Conservation (phyloP, 257 asterid genomes). For the Nemophila menziesii region DNA sequence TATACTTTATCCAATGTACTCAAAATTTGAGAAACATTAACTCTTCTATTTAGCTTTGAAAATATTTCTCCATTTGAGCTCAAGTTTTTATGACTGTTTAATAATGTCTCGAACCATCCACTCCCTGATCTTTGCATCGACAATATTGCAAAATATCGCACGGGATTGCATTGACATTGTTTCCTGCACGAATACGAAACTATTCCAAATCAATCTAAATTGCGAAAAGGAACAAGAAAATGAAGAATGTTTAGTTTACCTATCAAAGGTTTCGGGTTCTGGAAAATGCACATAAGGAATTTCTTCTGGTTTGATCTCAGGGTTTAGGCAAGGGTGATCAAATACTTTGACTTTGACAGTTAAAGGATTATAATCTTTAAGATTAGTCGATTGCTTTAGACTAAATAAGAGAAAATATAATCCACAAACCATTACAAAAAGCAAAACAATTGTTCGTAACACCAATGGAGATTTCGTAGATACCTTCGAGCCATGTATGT, state of each 20-base stretch:
- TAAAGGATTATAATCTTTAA: conserved; percentile 19
- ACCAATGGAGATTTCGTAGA: conserved; percentile 43
- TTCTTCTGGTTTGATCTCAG: conserved; percentile 22
- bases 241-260: conserved; percentile 21
- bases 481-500: conserved; percentile 21
- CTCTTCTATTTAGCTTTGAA: conserved; percentile 38
- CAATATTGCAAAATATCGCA: conserved; percentile 46
- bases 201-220: background rate
- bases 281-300: conserved; percentile 55
- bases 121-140: conserved; percentile 93
- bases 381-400: conserved; percentile 25
- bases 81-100: conserved; percentile 59
- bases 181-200: conserved; percentile 27
- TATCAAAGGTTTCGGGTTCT: conserved; percentile 43
- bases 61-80: conserved; percentile 83
- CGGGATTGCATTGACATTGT: conserved; percentile 82
- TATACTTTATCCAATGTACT: conserved; percentile 14
- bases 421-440: conserved; percentile 41
- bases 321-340: conserved; percentile 25
- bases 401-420: conserved; percentile 38
- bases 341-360: conserved; percentile 16
- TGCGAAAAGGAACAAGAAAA: background rate
- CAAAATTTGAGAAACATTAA: conserved; percentile 32
- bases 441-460: conserved; percentile 31
- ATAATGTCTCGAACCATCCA: conserved; percentile 85